Base-by-base conservation (phyloP, 2,329 filamentous ascomycete species). In the Arthrobotrys iridis region DNA sequence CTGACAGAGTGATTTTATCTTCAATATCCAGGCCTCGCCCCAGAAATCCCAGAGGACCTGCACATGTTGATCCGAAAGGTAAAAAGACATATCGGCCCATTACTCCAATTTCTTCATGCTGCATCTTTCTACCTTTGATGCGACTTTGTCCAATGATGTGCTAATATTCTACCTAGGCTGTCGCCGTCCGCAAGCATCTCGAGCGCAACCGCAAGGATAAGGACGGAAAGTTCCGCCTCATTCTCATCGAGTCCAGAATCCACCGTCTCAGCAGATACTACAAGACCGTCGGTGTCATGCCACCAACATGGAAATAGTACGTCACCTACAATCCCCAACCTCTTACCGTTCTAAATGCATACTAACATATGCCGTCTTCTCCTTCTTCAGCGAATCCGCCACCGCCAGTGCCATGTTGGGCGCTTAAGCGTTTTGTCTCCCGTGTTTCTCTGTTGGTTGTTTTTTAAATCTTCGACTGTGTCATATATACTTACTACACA, bases 1-100 rank as follows among this genome's bases (percentile, higher is more conserved):
- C 92, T 95, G 92, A 95, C 92, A 89, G 91, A 93, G 93, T 88
- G 93, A 96, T 90, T 84, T 87, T 83, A n/a, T 80, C 45, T 59
- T 62, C 78, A 46, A 81, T 83, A 83, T 84, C 87, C 87, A 99
- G 95, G 95, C 88, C 93, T 99, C 84, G 94, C 95, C 81, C 95
- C 96, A 84, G 93, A 98, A 85, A 90, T 99, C 82, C 95, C 96
- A 84, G 95, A 99, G 90, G 95, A 99, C 86, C 91, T 98, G 81
- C 99, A 98, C 91, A 96, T 97, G 92, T 88, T 98, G 85, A 98
- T 98, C 92, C 97, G 97, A 92, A 99, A 99, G 93, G 94, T 96
- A 84, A 83, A 82, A 79, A 28, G 2, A 13, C 18, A 15, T 24
- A 63, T 40, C 4, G 37, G 13, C 22, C 30, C 2, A 28, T n/a